Conservation (phyloP, 768 basidiomycete genomes). For the Tulasnella sp. region DNA sequence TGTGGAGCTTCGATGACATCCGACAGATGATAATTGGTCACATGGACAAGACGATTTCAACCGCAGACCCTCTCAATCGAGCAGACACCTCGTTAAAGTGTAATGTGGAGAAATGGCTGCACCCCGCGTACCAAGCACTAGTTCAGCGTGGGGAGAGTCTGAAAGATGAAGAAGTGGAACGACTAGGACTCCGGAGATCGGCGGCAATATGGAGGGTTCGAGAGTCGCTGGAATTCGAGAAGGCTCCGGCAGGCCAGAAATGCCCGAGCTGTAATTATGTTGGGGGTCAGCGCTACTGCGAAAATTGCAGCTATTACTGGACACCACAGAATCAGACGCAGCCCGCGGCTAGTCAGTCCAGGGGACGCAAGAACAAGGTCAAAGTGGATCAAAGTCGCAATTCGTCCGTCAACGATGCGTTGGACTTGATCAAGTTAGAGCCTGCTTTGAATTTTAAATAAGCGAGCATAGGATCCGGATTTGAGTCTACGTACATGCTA, state of each 20-base stretch:
- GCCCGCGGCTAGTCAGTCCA: background rate
- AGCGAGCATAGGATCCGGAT: too few species aligned
- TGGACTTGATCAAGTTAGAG: too few species aligned
- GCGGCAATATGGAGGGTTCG: background rate
- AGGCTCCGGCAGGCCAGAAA: background rate
- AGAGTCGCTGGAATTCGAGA: background rate
- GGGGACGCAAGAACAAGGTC: background rate
- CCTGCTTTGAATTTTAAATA: too few species aligned
- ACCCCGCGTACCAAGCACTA: constrained; percentile 19
- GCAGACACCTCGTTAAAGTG: constrained; percentile 2
- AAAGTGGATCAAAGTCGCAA: background rate
- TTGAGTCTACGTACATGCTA: too few species aligned
- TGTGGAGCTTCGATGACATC: constrained; percentile 30
- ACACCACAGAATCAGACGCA: too few species aligned
- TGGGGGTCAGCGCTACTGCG: too few species aligned
- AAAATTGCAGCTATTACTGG: too few species aligned
- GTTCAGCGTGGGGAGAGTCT: background rate
- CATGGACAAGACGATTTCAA: background rate
- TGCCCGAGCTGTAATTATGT: background rate
- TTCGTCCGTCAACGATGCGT: too few species aligned
- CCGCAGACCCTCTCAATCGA: constrained; percentile 7
- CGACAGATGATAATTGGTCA: constrained; percentile 16
- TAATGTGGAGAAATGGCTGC: constrained; percentile 25
- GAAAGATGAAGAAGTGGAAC: background rate
- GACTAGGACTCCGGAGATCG: background rate